Evolutionary conservation across 2,329 filamentous ascomycete species (phyloP).

Genomic region (Penicillium sp.): DNA sequence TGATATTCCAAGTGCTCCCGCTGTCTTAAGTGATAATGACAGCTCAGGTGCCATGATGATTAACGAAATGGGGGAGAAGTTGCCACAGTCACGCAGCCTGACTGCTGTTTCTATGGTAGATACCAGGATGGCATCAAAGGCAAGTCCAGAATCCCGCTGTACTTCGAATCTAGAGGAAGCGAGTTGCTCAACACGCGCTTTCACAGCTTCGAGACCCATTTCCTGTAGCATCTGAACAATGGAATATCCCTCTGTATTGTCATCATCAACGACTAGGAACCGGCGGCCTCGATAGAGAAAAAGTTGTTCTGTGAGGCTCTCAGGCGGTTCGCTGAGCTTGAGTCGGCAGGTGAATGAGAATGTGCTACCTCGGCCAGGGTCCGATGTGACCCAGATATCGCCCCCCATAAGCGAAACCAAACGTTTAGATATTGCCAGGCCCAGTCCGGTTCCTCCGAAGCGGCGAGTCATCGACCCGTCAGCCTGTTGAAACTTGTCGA

Average conservation of each 20-base stretch:
- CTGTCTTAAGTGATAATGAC: constrained; percentile 83
- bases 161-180: constrained; percentile 67
- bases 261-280: constrained; percentile 87
- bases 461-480: constrained; percentile 93
- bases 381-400: constrained; percentile 88
- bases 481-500: constrained; percentile 96
- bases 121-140: constrained; percentile 88
- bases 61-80: constrained; percentile 92
- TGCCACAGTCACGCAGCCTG: constrained; percentile 73
- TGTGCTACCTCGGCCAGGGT: constrained; percentile 80
- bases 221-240: constrained; percentile 70
- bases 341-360: constrained; percentile 94
- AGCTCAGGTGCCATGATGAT: constrained; percentile 85
- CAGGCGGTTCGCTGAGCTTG: constrained; percentile 72
- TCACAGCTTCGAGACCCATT: constrained; percentile 74
- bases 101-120: constrained; percentile 84
- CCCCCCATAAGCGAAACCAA: constrained; percentile 93
- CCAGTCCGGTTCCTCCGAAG: constrained; percentile 88
- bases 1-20: constrained; percentile 84
- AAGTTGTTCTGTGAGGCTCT: constrained; percentile 71
- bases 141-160: too few relatives aligned
- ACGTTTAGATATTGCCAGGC: constrained; percentile 87
- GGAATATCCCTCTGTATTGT: constrained; percentile 69
- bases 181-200: too few relatives aligned
- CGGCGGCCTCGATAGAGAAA: constrained; percentile 82